Conservation (phyloP, 306 rosid genomes). For the Inga laurina region DNA sequence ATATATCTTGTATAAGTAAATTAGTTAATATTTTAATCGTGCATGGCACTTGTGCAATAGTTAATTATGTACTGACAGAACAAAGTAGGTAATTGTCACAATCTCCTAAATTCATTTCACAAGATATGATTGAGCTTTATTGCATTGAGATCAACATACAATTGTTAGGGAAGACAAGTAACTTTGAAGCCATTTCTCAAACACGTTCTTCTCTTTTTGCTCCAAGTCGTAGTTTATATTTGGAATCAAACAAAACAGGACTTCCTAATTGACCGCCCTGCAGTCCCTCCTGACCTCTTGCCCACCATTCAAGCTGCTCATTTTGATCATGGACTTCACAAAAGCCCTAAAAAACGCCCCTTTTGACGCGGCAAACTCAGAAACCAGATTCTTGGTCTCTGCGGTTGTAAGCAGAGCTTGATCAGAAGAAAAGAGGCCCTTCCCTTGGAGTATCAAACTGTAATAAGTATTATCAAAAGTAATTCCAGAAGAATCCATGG, state of each 20-base stretch:
- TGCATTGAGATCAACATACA: slow-evolving; percentile 23
- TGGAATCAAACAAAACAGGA: slow-evolving; percentile 17
- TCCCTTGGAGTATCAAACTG: slow-evolving; percentile 67
- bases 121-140: slow-evolving; percentile 19
- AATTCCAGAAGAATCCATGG: slow-evolving; percentile 56
- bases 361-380: slow-evolving; percentile 52
- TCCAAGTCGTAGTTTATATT: background rate
- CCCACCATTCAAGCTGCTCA: slow-evolving; percentile 65
- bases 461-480: slow-evolving; percentile 69
- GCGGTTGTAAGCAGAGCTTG: slow-evolving; percentile 55
- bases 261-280: slow-evolving; percentile 56
- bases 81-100: background rate
- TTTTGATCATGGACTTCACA: slow-evolving; percentile 75
- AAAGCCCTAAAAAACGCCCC: slow-evolving; percentile 56
- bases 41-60: too few relatives aligned
- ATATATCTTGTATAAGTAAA: too few relatives aligned
- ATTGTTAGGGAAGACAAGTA: background rate
- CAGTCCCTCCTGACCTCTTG: slow-evolving; percentile 71
- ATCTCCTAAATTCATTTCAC: slow-evolving; percentile 15
- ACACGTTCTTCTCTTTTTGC: background rate
- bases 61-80: too few relatives aligned
- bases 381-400: slow-evolving; percentile 55
- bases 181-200: slow-evolving; percentile 18
- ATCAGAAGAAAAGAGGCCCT: slow-evolving; percentile 68
- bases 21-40: too few relatives aligned